A percentile compares a stretch with the other conserved stretches of the same genome.
Conservation (phyloP, 768 basidiomycete species). For the Collybia mongolica region DNA sequence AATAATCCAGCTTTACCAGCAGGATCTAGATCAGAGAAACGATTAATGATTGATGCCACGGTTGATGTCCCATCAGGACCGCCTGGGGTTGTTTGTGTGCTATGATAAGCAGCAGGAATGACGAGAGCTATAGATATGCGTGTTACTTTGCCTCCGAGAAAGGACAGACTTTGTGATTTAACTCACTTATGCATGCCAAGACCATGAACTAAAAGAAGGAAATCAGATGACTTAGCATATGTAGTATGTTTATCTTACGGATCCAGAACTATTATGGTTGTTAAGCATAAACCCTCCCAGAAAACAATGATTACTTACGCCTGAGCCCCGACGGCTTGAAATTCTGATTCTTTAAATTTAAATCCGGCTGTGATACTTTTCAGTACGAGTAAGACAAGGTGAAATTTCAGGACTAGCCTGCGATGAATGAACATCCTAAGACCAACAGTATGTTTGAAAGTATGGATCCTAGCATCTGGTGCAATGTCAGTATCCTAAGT, state of each 20-base stretch:
- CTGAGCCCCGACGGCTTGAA: constrained; percentile 86
- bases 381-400: constrained; percentile 1
- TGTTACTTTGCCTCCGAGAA: constrained; percentile 2
- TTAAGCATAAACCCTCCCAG: constrained; percentile 3
- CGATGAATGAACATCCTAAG: constrained; percentile 87
- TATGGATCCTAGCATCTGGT: constrained; percentile 85
- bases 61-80: constrained; percentile 6
- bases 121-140: constrained; percentile 56
- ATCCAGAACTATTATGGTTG: constrained; percentile 38
- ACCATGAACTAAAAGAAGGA: constrained; percentile 71
- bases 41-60: not conserved
- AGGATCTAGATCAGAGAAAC: constrained; percentile 18
- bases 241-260: constrained; percentile 27
- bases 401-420: constrained; percentile 42
- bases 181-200: constrained; percentile 79
- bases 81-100: constrained; percentile 28
- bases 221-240: constrained; percentile 5
- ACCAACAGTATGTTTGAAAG: constrained; percentile 89
- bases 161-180: not conserved
- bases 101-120: constrained; percentile 86
- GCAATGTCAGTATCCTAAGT: not conserved
- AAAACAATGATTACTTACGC: constrained; percentile 48
- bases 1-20: constrained; percentile 50
- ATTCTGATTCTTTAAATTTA: constrained; percentile 62
- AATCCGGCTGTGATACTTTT: constrained; percentile 51